These are phyloP conservation scores for Teunomyces atbi DNA, from an alignment of 805 yeast genomes.

Conservation along the genomic window DNA sequence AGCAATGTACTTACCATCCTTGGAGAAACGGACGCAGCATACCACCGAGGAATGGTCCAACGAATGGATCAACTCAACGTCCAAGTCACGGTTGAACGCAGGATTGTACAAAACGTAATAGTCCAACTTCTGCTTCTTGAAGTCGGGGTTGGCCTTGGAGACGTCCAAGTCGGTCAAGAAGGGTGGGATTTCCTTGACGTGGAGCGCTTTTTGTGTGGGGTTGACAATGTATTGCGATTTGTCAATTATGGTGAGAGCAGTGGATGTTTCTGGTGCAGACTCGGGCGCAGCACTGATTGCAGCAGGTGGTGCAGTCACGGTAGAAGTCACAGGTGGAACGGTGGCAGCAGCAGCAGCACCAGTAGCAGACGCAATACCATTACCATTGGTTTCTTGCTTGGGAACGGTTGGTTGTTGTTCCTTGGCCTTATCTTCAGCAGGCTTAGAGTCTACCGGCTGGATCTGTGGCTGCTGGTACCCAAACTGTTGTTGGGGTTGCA, in stretches of 20 bases:
- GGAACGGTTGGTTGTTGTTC: slow-evolving; percentile 16
- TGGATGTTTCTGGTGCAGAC: slow-evolving; percentile 22
- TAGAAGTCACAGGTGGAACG: slow-evolving; percentile 5
- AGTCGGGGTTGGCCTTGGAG: slow-evolving; percentile 67
- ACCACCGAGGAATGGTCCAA: slow-evolving; percentile 93
- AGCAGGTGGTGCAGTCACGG: slow-evolving; percentile 5
- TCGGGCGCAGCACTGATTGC: slow-evolving; percentile 16
- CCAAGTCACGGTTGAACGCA: slow-evolving; percentile 61
- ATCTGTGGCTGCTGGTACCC: slow-evolving; percentile 14
- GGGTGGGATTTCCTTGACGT: slow-evolving; percentile 77
- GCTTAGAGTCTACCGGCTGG: slow-evolving; percentile 4
- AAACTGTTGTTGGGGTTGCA: slow-evolving; percentile 22
- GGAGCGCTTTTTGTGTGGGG: slow-evolving; percentile 47
- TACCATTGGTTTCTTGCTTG: slow-evolving; percentile 13
- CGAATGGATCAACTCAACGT: slow-evolving; percentile 85
- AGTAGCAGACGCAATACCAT: slow-evolving; percentile 6
- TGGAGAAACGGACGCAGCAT: slow-evolving; percentile 91
- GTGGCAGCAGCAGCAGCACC: slow-evolving; percentile 12
- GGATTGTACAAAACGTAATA: slow-evolving; percentile 91
- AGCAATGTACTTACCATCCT: slow-evolving; percentile 88
- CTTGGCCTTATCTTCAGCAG: not conserved
- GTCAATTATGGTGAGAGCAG: slow-evolving; percentile 37
- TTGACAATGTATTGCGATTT: slow-evolving; percentile 42
- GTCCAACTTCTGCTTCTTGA: slow-evolving; percentile 79
- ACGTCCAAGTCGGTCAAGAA: slow-evolving; percentile 79